Percentiles rank a stretch among this genome's conserved stretches.
Conservation (phyloP, 768 basidiomycete species). For the Melanogaster broomeanus region DNA sequence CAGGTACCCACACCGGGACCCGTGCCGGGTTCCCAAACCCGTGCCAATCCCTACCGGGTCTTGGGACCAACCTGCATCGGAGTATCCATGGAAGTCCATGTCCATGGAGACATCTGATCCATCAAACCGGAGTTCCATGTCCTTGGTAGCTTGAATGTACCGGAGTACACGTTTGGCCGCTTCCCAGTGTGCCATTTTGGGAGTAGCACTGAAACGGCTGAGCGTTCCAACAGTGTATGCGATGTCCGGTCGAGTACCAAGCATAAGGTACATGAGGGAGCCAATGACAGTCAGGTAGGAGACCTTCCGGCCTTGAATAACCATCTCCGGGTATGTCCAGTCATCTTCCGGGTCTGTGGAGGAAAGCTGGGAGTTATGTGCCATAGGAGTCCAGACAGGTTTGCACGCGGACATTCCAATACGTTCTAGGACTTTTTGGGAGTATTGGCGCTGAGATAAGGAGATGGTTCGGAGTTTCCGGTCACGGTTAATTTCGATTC, state of each 20-base stretch:
- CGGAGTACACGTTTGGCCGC: not conserved
- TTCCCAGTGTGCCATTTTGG: not conserved
- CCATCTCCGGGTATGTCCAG: not conserved
- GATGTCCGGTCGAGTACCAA: not conserved
- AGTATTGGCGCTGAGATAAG: constrained; percentile 26
- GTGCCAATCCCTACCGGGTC: no score
- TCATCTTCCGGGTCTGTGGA: no score
- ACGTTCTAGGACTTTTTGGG: constrained; percentile 9
- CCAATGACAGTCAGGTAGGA: not conserved
- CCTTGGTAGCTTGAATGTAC: not conserved
- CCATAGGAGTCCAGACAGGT: constrained; percentile 7
- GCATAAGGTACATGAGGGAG: constrained; percentile 5
- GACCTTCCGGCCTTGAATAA: not conserved
- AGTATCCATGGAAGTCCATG: not conserved
- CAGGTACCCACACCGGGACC: no score
- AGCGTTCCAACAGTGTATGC: not conserved
- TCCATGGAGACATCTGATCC: not conserved
- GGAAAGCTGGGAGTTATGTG: no score
- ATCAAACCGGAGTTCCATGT: constrained; percentile 3
- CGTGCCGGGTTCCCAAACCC: no score
- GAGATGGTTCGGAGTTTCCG: constrained; percentile 21
- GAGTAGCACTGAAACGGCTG: not conserved
- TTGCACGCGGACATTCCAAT: constrained; percentile 12
- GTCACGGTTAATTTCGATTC: constrained; percentile 33
- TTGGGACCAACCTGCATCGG: not conserved